Percentiles rank a stretch among this genome's conserved stretches.
Conservation (phyloP, 129 eudicot genomes). For the Centaurea solstitialis region DNA sequence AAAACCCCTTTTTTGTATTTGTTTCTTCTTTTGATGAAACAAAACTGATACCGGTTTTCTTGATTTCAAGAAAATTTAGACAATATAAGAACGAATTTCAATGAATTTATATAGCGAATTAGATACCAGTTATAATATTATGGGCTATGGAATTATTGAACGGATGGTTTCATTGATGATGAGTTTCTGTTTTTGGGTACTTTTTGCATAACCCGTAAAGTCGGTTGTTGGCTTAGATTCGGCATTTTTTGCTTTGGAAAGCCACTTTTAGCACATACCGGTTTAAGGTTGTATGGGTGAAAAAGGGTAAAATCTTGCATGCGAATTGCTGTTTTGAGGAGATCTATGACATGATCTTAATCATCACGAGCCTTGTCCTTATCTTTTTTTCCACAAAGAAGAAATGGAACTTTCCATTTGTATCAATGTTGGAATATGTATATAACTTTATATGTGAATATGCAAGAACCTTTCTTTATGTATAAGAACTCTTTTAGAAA, state of each 20-base stretch:
- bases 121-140: background rate
- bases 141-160: constrained; percentile 6
- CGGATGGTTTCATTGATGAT: background rate
- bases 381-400: background rate
- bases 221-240: background rate
- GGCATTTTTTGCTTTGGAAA: background rate
- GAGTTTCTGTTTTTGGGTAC: constrained; percentile 1
- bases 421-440: background rate
- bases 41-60: background rate
- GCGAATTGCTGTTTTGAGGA: background rate
- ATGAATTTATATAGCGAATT: background rate
- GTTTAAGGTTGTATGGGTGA: background rate
- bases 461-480: background rate
- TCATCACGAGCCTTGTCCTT: background rate
- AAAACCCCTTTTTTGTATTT: no score
- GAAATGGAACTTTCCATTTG: background rate
- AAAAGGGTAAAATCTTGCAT: background rate
- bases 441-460: background rate
- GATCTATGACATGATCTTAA: background rate
- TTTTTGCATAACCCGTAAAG: background rate
- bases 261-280: background rate
- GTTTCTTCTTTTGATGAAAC: background rate
- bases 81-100: background rate
- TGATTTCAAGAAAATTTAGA: background rate
- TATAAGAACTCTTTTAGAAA: background rate